Conservation (phyloP, 257 asterid species). For the Solanum pinnatisectum region DNA sequence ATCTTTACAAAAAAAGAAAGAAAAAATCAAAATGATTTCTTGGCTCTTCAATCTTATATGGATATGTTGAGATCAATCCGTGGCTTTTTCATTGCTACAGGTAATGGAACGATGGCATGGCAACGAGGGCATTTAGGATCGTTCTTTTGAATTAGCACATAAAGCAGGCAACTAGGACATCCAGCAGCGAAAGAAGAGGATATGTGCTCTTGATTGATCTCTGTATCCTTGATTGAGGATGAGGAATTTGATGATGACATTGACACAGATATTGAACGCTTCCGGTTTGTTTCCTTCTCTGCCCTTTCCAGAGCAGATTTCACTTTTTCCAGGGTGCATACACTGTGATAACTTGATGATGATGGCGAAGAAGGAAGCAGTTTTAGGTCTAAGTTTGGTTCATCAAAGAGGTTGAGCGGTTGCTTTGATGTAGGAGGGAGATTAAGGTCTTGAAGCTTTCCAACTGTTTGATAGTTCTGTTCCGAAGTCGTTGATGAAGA, state of each 20-base stretch:
- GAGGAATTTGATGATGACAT: slow-evolving; percentile 62
- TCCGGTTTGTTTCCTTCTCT: slow-evolving; percentile 52
- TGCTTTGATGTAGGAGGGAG: slow-evolving; percentile 52
- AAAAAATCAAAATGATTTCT: slow-evolving; percentile 8
- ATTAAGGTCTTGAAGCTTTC: slow-evolving; percentile 69
- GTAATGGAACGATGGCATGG: slow-evolving; percentile 37
- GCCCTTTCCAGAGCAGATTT: slow-evolving; percentile 75
- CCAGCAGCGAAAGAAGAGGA: slow-evolving; percentile 56
- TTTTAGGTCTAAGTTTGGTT: slow-evolving; percentile 46
- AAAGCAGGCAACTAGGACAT: slow-evolving; percentile 64
- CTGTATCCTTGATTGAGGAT: slow-evolving; percentile 43
- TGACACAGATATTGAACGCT: slow-evolving; percentile 45
- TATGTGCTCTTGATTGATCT: slow-evolving; percentile 30
- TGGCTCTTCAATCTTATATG: slow-evolving; percentile 19
- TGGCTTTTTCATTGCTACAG: slow-evolving; percentile 48
- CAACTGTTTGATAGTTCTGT: slow-evolving; percentile 11
- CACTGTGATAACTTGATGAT: slow-evolving; percentile 40
- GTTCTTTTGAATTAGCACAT: slow-evolving; percentile 42
- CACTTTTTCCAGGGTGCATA: slow-evolving; percentile 87
- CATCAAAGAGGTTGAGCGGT: slow-evolving; percentile 35
- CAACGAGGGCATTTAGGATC: slow-evolving; percentile 77
- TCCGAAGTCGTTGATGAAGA: slow-evolving; percentile 33
- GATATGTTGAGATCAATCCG: slow-evolving; percentile 68
- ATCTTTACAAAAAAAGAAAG: slow-evolving; percentile 41
- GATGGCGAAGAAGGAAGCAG: slow-evolving; percentile 28